Conservation (phyloP, 768 basidiomycete species). For the Asterophora lycoperdoides region DNA sequence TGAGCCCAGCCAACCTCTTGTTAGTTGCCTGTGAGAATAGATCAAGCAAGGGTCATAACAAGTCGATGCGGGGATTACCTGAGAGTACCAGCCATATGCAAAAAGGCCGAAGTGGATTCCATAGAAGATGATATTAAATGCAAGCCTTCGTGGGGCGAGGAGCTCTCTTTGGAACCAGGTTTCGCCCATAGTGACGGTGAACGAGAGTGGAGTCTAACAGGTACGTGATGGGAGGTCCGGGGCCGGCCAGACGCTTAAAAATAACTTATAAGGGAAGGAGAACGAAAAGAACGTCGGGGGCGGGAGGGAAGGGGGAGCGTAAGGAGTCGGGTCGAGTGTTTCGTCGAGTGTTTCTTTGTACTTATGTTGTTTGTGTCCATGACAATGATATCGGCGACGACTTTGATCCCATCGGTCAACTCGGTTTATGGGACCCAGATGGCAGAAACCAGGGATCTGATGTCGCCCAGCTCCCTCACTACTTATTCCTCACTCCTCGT, state of each 20-base stretch:
- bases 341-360: slow-evolving; percentile 10
- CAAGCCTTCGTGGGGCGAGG: slow-evolving; percentile 54
- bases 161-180: slow-evolving; percentile 74
- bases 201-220: slow-evolving; percentile 9
- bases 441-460: neutral
- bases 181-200: slow-evolving; percentile 53
- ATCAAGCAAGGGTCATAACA: neutral
- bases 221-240: slow-evolving; percentile 37
- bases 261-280: slow-evolving; percentile 21
- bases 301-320: slow-evolving; percentile 10
- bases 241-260: slow-evolving; percentile 45
- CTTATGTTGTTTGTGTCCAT: slow-evolving; percentile 25
- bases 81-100: slow-evolving; percentile 84
- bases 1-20: slow-evolving; percentile 64
- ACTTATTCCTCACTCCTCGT: slow-evolving; percentile 65
- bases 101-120: slow-evolving; percentile 72
- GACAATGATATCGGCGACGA: slow-evolving; percentile 17
- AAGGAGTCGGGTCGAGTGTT: neutral
- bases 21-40: slow-evolving; percentile 48
- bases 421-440: slow-evolving; percentile 2
- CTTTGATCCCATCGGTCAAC: slow-evolving; percentile 28
- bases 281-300: slow-evolving; percentile 18
- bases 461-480: neutral
- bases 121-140: slow-evolving; percentile 78
- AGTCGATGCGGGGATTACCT: slow-evolving; percentile 39